Percentiles rank a stretch among this genome's conserved stretches.
phyloP scores from a whole-genome alignment of 768 basidiomycete genomes.

The Lactarius hatsudake region DNA sequence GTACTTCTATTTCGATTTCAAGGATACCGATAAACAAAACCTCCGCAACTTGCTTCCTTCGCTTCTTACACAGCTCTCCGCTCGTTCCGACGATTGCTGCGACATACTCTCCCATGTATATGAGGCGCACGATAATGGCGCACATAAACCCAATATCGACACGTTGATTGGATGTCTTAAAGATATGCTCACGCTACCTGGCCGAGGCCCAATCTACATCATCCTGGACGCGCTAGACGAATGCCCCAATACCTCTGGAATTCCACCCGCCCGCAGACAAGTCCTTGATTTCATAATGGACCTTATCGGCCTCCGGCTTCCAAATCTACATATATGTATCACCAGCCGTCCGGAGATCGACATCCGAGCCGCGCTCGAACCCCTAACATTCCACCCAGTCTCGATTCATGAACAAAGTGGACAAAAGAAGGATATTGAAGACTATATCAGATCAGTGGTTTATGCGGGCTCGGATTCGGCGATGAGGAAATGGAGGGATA shows the following conservation, averaged over 20 bases:
- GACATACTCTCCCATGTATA: neutral
- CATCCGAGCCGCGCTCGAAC: neutral
- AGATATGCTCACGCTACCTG: neutral
- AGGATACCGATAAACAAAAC: neutral
- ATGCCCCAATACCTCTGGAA: neutral
- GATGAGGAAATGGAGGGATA: neutral
- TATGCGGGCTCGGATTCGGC: neutral
- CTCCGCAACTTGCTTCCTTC: neutral
- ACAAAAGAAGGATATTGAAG: neutral
- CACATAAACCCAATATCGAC: neutral
- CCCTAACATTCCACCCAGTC: neutral
- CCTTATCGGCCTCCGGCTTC: neutral
- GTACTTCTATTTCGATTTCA: neutral
- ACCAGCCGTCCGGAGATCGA: neutral
- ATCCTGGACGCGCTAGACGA: slow-evolving; percentile 1
- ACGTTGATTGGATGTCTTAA: neutral
- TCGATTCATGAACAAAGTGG: neutral
- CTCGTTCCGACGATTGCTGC: neutral
- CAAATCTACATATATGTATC: neutral
- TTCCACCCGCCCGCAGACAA: neutral
- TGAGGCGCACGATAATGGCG: neutral
- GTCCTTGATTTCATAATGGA: neutral
- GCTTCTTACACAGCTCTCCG: neutral
- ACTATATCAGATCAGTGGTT: neutral
- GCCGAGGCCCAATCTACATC: neutral